Conservation (phyloP, 1,284 basidiomycete genomes). For the Xerocomus subilludens region DNA sequence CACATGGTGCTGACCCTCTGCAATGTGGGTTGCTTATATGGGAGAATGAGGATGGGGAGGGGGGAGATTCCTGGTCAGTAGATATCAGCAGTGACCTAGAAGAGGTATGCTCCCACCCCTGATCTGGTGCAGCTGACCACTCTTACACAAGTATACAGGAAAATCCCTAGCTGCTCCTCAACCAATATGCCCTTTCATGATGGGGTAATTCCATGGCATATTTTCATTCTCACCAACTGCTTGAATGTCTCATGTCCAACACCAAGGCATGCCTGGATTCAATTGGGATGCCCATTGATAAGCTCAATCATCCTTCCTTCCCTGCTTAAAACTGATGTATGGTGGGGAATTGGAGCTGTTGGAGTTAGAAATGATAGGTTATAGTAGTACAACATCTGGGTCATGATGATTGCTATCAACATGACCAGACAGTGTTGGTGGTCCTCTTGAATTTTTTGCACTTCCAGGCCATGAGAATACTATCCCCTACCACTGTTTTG, state of each 20-base stretch:
- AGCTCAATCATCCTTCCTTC: background rate
- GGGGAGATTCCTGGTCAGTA: too few relatives aligned
- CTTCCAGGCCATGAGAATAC: too few relatives aligned
- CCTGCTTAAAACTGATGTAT: background rate
- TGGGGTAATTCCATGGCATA: background rate
- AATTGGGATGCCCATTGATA: background rate
- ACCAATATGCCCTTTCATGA: background rate
- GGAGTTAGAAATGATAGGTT: background rate
- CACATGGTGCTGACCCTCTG: too few relatives aligned
- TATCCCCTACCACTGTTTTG: too few relatives aligned
- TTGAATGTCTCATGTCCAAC: background rate
- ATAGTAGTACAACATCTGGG: background rate
- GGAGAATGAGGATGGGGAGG: too few relatives aligned
- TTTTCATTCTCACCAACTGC: background rate
- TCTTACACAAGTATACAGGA: background rate
- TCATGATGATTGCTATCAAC: background rate
- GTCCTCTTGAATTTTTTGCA: background rate
- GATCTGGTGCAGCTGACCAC: too few relatives aligned
- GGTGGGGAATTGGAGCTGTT: background rate
- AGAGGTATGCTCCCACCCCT: too few relatives aligned
- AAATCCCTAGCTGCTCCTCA: conserved; percentile 17
- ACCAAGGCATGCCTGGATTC: background rate
- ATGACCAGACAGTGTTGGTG: background rate
- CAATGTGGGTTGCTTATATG: too few relatives aligned
- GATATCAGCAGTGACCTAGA: too few relatives aligned